Conservation (phyloP, 164 flowering plant species). For the Tinospora cordifolia region DNA sequence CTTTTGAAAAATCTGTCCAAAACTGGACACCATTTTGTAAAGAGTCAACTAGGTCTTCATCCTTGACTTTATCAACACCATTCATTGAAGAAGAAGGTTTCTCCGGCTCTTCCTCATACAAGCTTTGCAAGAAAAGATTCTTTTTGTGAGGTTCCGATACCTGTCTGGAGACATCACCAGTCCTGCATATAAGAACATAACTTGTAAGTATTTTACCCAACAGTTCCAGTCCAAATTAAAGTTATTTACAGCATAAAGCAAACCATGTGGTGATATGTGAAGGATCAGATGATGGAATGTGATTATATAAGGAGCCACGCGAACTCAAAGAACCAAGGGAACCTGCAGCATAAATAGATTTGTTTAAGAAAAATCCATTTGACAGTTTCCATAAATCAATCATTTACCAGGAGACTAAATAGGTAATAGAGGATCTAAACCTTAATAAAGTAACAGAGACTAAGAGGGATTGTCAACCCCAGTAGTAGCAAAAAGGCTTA, state of each 20-base stretch:
- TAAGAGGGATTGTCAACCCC: no score
- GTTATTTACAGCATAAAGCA: conserved; percentile 17
- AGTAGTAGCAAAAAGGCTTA: no score
- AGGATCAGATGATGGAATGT: conserved; percentile 26
- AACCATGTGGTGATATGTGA: conserved; percentile 62
- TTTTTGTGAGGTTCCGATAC: conserved; percentile 55
- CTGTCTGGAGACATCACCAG: conserved; percentile 52
- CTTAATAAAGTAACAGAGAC: no score
- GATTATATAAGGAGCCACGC: conserved; percentile 61
- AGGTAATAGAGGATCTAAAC: background rate
- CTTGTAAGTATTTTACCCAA: background rate
- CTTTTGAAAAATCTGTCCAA: conserved; percentile 97
- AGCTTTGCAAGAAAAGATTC: conserved; percentile 78
- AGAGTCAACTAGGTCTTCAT: conserved; percentile 56
- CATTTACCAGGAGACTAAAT: background rate
- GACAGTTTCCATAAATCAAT: background rate
- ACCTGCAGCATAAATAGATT: conserved; percentile 40
- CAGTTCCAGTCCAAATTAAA: background rate
- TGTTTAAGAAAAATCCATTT: background rate
- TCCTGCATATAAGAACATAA: conserved; percentile 37
- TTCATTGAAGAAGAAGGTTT: conserved; percentile 3
- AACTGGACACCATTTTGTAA: conserved; percentile 55
- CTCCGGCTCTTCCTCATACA: conserved; percentile 50
- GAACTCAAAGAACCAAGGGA: conserved; percentile 86
- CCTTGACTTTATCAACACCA: conserved; percentile 30